Evolutionary conservation across 352 stramenopile genomes (phyloP).

Genomic region (Pythium graminicola): DNA sequence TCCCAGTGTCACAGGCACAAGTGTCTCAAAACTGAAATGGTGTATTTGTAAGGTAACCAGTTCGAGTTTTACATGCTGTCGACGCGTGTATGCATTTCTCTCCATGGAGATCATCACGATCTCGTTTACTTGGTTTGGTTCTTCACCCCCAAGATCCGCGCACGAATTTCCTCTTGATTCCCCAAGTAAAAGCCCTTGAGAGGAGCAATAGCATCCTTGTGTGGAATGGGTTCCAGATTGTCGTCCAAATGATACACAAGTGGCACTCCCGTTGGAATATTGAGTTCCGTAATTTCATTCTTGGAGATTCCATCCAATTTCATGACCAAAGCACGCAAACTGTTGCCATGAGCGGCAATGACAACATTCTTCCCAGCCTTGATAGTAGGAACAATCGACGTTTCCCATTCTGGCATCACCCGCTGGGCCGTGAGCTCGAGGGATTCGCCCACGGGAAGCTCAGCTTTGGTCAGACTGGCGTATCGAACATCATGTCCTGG

Average conservation of each 20-base stretch:
- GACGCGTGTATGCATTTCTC: too few relatives aligned
- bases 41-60: too few relatives aligned
- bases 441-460: slow-evolving; percentile 91
- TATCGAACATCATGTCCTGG: slow-evolving; percentile 91
- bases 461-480: slow-evolving; percentile 66
- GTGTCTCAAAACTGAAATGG: too few relatives aligned
- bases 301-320: slow-evolving; percentile 91
- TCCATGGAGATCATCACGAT: too few relatives aligned
- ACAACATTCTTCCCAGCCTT: slow-evolving; percentile 92
- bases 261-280: slow-evolving; percentile 90
- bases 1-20: too few relatives aligned
- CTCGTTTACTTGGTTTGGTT: slow-evolving; percentile 98
- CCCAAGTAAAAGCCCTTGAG: slow-evolving; percentile 81
- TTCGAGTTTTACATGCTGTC: too few relatives aligned
- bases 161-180: slow-evolving; percentile 95
- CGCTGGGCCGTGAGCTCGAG: slow-evolving; percentile 91
- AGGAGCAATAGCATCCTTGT: slow-evolving; percentile 82
- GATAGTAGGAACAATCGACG: slow-evolving; percentile 89
- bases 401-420: slow-evolving; percentile 88
- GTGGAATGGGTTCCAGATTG: slow-evolving; percentile 74
- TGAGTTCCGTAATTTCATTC: slow-evolving; percentile 92
- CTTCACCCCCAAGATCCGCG: slow-evolving; percentile 95
- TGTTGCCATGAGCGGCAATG: slow-evolving; percentile 95
- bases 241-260: slow-evolving; percentile 88
- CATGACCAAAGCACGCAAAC: slow-evolving; percentile 89